phyloP scores from a whole-genome alignment of 331 rosid species.

The Dryas integrifolia region DNA sequence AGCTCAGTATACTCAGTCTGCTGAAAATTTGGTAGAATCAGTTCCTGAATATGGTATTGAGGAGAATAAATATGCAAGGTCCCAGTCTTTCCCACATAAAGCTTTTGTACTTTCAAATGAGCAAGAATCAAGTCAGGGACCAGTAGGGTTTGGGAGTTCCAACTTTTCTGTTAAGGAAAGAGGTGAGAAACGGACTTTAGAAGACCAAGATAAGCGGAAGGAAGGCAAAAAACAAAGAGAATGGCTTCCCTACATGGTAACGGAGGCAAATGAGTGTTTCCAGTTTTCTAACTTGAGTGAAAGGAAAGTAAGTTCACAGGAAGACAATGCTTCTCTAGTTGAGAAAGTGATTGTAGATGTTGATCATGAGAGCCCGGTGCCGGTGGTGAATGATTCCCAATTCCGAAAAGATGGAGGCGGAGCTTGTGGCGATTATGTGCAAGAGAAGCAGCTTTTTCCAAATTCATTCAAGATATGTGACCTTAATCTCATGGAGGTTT shows the following conservation, averaged over 20 bases:
- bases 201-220: slow-evolving; percentile 50
- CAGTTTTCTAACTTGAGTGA: slow-evolving; percentile 44
- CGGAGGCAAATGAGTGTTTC: slow-evolving; percentile 52
- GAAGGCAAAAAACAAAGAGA: slow-evolving; percentile 58
- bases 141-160: slow-evolving; percentile 43
- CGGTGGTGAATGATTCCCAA: slow-evolving; percentile 41
- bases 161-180: slow-evolving; percentile 48
- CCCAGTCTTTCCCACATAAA: slow-evolving; percentile 50
- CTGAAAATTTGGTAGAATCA: slow-evolving; percentile 42
- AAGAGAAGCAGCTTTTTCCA: slow-evolving; percentile 60
- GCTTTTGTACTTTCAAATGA: slow-evolving; percentile 36
- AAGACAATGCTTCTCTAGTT: slow-evolving; percentile 34
- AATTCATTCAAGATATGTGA: slow-evolving; percentile 89
- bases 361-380: slow-evolving; percentile 44
- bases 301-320: slow-evolving; percentile 42
- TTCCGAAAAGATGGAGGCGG: slow-evolving; percentile 46
- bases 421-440: slow-evolving; percentile 47
- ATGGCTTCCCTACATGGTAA: slow-evolving; percentile 48
- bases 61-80: slow-evolving; percentile 34
- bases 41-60: slow-evolving; percentile 38
- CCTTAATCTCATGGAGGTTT: slow-evolving; percentile 82
- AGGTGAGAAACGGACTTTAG: slow-evolving; percentile 61
- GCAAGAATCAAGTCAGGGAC: slow-evolving; percentile 38
- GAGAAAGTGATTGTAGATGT: slow-evolving; percentile 37
- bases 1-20: slow-evolving; percentile 35